Evolutionary conservation across 108 stramenopile genomes (phyloP).

Genomic region (Skeletonema grethae): DNA sequence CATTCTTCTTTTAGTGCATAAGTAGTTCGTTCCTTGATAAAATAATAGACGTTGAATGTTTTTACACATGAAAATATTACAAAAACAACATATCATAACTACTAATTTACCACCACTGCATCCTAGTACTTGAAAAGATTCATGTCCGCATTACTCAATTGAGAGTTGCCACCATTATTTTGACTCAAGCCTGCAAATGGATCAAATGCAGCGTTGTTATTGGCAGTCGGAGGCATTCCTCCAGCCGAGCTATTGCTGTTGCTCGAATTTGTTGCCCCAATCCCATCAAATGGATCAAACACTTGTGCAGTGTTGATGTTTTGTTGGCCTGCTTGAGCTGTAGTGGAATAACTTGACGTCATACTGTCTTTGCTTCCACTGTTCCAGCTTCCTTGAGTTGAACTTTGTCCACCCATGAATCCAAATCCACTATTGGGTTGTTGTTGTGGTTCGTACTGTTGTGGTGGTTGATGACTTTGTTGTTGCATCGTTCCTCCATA

Average conservation of each 20-base stretch:
- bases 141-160: slow-evolving; percentile 45
- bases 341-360: slow-evolving; percentile 11
- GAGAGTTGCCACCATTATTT: slow-evolving; percentile 2
- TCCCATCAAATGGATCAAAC: slow-evolving; percentile 49
- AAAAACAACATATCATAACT: not conserved
- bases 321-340: slow-evolving; percentile 10
- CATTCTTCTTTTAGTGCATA: slow-evolving; percentile 6
- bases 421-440: slow-evolving; percentile 23
- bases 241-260: not conserved
- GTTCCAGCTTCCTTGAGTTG: not conserved
- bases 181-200: slow-evolving; percentile 20
- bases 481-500: slow-evolving; percentile 5
- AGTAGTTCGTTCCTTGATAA: not conserved
- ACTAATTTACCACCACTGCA: not conserved
- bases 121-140: slow-evolving; percentile 46
- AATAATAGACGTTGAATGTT: no score
- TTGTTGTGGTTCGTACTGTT: slow-evolving; percentile 1
- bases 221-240: not conserved
- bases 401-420: slow-evolving; percentile 26
- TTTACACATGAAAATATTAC: not conserved
- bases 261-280: slow-evolving; percentile 6
- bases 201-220: slow-evolving; percentile 25
- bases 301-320: slow-evolving; percentile 7
- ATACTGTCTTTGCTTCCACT: not conserved
- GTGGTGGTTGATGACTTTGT: slow-evolving; percentile 10